phyloP scores from a whole-genome alignment of 495 filamentous ascomycete genomes.

The Talaromyces trachyspermus region DNA sequence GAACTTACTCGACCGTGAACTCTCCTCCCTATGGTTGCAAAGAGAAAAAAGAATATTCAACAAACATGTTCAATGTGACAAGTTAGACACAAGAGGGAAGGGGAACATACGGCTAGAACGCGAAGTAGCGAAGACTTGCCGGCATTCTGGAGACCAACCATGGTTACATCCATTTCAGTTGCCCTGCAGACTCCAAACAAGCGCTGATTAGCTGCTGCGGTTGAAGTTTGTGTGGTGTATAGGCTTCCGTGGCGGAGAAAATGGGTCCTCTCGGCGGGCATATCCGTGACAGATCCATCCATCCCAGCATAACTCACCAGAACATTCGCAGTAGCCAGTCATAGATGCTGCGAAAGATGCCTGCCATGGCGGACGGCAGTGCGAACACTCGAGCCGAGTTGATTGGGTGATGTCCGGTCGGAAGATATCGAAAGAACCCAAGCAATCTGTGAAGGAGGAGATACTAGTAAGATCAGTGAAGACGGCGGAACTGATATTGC shows the following conservation, averaged over 20 bases:
- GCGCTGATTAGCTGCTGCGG: slow-evolving; percentile 21
- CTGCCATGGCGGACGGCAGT: slow-evolving; percentile 75
- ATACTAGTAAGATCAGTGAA: not conserved
- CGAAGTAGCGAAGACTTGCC: slow-evolving; percentile 93
- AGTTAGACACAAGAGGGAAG: not conserved
- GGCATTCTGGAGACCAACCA: slow-evolving; percentile 98
- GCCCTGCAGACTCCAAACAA: slow-evolving; percentile 52
- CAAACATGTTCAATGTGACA: not conserved
- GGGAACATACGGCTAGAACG: slow-evolving; percentile 76
- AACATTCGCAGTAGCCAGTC: slow-evolving; percentile 97
- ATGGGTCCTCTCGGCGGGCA: not conserved
- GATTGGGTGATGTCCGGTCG: no score
- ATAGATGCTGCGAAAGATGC: slow-evolving; percentile 88
- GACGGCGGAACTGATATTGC: no score
- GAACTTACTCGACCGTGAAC: slow-evolving; percentile 95
- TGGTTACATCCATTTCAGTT: slow-evolving; percentile 98
- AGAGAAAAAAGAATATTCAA: slow-evolving; percentile 1
- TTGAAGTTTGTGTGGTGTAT: not conserved
- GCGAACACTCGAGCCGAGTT: no score
- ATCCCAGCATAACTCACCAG: slow-evolving; percentile 61
- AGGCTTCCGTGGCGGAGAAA: slow-evolving; percentile 1
- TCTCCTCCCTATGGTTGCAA: slow-evolving; percentile 71
- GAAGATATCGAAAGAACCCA: slow-evolving; percentile 1
- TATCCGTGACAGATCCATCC: not conserved
- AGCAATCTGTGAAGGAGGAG: not conserved